Base-by-base conservation (phyloP, 2,329 filamentous ascomycete genomes). In the Lasiodiplodia theobromae region DNA sequence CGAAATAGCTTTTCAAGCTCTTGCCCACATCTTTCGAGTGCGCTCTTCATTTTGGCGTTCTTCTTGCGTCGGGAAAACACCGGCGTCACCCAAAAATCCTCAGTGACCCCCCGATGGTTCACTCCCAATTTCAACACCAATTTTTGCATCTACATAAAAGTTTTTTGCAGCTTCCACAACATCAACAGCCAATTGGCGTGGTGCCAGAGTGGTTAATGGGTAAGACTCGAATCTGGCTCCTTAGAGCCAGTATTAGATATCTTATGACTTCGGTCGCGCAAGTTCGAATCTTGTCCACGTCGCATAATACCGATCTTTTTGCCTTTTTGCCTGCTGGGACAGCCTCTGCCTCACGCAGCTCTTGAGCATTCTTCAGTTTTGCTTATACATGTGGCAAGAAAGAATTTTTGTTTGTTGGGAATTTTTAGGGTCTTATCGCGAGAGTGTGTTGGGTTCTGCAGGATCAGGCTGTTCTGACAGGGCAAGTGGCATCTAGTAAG, bases 201-300 rank as follows among this genome's bases (percentile, higher is more conserved):
- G 44, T 47, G 44, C 44, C 44, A 47, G 44, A 47, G 44, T 47
- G 44, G 44, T 47, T 47, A 47, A 47, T 47, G 44, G 44, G 44
- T 47, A 16, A 47, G 44, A 47, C 44, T 47, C 44, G 44, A 47
- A 47, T 47, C 44, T n/a, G n/a, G 2, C 44, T 47, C n/a, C 6
- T 1, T n/a, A 47, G 44, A 21, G 44, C 0, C n/a, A n/a, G 44
- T 47, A 47, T 47, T 21, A 47, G 44, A 47, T 47, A 47, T 47
- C 44, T 47, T 16, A 47, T 47, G 44, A 47, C 44, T 47, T 47
- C 44, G 44, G 44, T 47, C 44, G 44, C 44, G 44, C 44, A 47
- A 47, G 44, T 44, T 44, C 40, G 40, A 44, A 44, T 44, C 40
- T 44, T 44, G 40, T 47, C 44, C 44, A 47, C 44, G 44, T 47